Base-by-base conservation (phyloP, 768 basidiomycete genomes). In the Filobasidium floriforme region DNA sequence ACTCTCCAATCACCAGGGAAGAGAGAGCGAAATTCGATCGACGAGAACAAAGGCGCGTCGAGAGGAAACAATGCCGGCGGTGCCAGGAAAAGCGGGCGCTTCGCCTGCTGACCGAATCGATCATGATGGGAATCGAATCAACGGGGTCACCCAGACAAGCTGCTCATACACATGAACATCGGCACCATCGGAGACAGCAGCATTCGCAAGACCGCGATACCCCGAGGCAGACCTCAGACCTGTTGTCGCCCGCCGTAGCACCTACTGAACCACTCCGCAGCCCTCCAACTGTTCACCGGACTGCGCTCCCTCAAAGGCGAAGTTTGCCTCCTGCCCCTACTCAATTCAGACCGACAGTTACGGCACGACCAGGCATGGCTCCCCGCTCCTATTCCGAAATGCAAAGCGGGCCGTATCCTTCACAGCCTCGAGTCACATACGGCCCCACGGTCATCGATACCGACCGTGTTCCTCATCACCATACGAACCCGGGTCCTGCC, bases 51-150 rank as follows among this genome's bases (percentile, higher is more conserved):
- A 22, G 54, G 6, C 54, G 54, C 5, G 54, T n/a, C 12, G 54
- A 57, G 26, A 22, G 54, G 24, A 15, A 24, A 4, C 15, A 57
- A 32, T 57, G 54, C 15, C 22, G 54, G 5, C 7, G 54, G 54
- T 57, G 54, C 29, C 18, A 57, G 26, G 54, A 57, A 24, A 57
- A 57, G 29, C 54, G 54, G 14, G 54, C 54, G 26, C 29, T 24
- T 7, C 22, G 54, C 4, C 15, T 57, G 12, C 29, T 57, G 54
- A 32, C 29, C 54, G 54, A 57, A 19, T 24, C 54, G 14, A 32
- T 32, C 54, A 57, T 19, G n/a, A 15, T 57, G 22, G 46, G 46
- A 18, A 15, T 15, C 3, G 46, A 22, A 49, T 37, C 32, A 9
- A 12, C 12, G 22, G 46, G 46, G 15, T 49, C 46, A 14, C 46